Percentiles rank a stretch among this genome's conserved stretches.
Evolutionary conservation across 768 basidiomycete species (phyloP).

Genomic region (Roridomyces roridus): DNA sequence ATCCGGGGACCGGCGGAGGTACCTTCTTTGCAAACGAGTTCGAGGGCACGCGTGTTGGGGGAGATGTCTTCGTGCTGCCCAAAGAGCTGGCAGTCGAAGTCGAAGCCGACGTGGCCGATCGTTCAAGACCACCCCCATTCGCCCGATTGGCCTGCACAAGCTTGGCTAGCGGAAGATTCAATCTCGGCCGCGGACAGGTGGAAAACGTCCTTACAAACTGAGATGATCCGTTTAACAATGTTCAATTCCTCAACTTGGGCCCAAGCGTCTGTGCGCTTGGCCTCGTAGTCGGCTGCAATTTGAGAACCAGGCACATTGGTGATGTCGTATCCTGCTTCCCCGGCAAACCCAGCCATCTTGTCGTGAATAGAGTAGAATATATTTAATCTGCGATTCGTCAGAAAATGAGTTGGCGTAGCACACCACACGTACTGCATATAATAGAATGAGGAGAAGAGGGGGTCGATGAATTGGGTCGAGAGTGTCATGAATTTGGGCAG

Average conservation of each 20-base stretch:
- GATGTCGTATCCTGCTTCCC: constrained; percentile 77
- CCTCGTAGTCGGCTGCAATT: constrained; percentile 79
- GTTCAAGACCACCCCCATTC: constrained; percentile 35
- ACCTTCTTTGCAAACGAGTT: constrained; percentile 49
- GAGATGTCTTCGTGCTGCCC: constrained; percentile 48
- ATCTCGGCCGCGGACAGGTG: not conserved
- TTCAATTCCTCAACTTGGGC: constrained; percentile 77
- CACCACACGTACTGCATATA: constrained; percentile 90
- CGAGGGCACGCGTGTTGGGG: constrained; percentile 41
- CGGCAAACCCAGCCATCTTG: constrained; percentile 88
- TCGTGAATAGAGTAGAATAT: constrained; percentile 94
- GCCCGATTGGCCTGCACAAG: constrained; percentile 43
- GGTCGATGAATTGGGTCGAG: constrained; percentile 90
- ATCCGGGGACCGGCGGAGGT: constrained; percentile 58
- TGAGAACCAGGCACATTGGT: constrained; percentile 68
- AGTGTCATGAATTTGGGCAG: constrained; percentile 92
- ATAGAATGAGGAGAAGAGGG: constrained; percentile 98
- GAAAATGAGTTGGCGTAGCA: not conserved
- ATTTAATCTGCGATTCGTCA: constrained; percentile 66
- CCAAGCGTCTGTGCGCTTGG: constrained; percentile 83
- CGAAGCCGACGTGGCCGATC: constrained; percentile 41
- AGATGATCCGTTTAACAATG: constrained; percentile 84
- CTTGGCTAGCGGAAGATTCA: constrained; percentile 57
- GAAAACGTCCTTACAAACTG: constrained; percentile 69
- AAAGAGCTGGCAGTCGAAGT: constrained; percentile 42